These are phyloP conservation scores for Trametes coccinea DNA, from an alignment of 768 basidiomycete species.

Conservation along the genomic window DNA sequence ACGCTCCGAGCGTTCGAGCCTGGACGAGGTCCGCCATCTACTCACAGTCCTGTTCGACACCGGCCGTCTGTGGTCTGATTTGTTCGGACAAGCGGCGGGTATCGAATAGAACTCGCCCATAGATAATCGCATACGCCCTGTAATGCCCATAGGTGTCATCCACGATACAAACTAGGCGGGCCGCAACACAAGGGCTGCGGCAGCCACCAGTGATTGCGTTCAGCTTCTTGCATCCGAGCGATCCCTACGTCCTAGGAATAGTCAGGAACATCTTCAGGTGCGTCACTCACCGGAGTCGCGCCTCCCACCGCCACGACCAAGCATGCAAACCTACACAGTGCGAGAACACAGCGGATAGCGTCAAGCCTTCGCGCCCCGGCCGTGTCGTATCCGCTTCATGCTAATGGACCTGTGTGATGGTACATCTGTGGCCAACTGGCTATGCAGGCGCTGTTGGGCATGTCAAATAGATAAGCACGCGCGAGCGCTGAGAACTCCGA, in stretches of 20 bases:
- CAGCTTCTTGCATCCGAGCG: background rate
- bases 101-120: too few species aligned
- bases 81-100: background rate
- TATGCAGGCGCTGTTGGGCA: background rate
- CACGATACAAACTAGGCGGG: background rate
- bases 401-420: background rate
- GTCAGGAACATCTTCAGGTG: background rate
- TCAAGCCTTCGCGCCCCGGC: background rate
- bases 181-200: background rate
- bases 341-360: background rate
- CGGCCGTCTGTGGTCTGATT: background rate
- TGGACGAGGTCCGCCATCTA: background rate
- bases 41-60: background rate
- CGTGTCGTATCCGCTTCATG: conserved; percentile 5
- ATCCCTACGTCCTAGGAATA: background rate
- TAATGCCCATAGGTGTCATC: too few species aligned
- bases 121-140: too few species aligned
- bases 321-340: background rate
- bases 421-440: background rate
- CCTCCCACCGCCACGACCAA: conserved; percentile 5
- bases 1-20: background rate
- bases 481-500: conserved; percentile 2
- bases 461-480: conserved; percentile 1
- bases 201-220: conserved; percentile 3
- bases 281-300: background rate